Evolutionary conservation across 345 rosid species (phyloP), one percentile per base, ranked within the genome.

Genomic region (Rhodamnia rubescens): DNA sequence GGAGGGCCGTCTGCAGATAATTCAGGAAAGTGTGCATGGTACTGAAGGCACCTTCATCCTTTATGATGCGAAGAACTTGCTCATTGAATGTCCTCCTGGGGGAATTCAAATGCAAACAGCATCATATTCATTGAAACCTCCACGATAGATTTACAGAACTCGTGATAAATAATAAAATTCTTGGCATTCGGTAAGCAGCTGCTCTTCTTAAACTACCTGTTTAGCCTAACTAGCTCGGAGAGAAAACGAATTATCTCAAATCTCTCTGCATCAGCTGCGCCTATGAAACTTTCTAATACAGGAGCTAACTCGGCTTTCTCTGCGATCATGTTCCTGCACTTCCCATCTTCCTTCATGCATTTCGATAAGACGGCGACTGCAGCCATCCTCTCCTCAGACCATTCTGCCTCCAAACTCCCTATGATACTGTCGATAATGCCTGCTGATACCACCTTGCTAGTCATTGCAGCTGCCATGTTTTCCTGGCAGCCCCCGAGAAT

Each of bases 311-410:
- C 88, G 44, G 92, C 92, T 89, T 92, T 92, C 82, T 91, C 91
- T 47, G 94, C 95, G 5, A 94, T 89, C 69, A 57, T 53, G 88
- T 89, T 91, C 88, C 97, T 92, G 89, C 94, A 91, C 84, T 88
- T 93, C 54, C 94, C 94, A 64, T 93, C 92, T 87, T 88, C 90
- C 58, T 86, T 92, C 87, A 94, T 90, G 88, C 97, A 94, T 88
- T 86, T 91, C 55, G 83, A 40, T 55, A 94, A 87, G 88, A 92
- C 89, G 61, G 91, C 87, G 78, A 91, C 91, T 24, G 94, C 93
- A 20, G 95, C 92, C 61, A 90, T 85, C 88, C 93, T 90, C 90
- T 94, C 97, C 85, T 88, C 94, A n/a, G 84, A 59, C 84, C 83
- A 85, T 83, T 93, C 94, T 11, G 94, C 89, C 86, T 87, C 93